A percentile compares a stretch with the other conserved stretches of the same genome.
Evolutionary conservation across 176 grass and related monocot species (phyloP).

Genomic region (Puya raimondii): DNA sequence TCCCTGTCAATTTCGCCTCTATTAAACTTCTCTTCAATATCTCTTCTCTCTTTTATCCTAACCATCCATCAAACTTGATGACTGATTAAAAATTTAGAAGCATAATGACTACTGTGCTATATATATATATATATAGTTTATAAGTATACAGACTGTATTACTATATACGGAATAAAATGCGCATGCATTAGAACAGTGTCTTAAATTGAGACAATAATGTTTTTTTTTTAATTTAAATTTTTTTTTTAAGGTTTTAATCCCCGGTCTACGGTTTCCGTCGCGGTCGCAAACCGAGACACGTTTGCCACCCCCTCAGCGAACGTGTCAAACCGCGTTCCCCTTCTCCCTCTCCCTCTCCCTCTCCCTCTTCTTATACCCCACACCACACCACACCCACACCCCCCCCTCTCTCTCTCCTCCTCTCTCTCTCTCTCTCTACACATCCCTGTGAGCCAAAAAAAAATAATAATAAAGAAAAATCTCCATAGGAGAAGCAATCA

Average conservation of each 20-base stretch:
- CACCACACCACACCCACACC: background rate
- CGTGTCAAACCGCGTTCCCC: slow-evolving; percentile 1
- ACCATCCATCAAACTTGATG: too few species aligned
- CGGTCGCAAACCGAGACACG: slow-evolving; percentile 6
- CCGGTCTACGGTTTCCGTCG: background rate
- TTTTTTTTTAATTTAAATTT: background rate
- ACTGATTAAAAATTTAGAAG: too few species aligned
- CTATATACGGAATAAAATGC: too few species aligned
- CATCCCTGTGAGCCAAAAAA: too few species aligned
- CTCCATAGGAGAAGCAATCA: background rate
- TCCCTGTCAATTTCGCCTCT: too few species aligned
- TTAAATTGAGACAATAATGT: background rate
- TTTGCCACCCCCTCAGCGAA: background rate
- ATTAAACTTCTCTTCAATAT: too few species aligned
- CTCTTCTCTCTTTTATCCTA: too few species aligned
- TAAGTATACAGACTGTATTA: too few species aligned
- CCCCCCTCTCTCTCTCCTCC: background rate
- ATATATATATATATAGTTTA: too few species aligned
- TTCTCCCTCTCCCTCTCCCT: background rate
- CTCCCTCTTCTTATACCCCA: background rate
- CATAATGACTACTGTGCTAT: too few species aligned
- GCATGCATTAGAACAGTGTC: background rate
- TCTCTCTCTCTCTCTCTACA: too few species aligned
- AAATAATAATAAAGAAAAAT: too few species aligned
- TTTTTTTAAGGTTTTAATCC: background rate